phyloP scores from a whole-genome alignment of 2,329 filamentous ascomycete genomes.

The Paraphaeosphaeria minitans region DNA sequence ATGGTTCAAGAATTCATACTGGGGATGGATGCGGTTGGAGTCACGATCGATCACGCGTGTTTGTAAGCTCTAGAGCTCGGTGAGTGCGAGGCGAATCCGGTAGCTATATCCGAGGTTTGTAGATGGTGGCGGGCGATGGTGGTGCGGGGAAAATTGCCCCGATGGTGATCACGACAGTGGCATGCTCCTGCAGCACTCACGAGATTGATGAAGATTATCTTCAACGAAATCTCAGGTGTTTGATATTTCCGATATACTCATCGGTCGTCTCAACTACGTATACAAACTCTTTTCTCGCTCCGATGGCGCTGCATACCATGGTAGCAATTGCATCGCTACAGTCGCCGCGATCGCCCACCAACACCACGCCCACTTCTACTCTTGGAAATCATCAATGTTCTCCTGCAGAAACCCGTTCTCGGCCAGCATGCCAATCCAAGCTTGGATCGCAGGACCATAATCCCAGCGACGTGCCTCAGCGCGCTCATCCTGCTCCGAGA shows the following conservation, averaged over 20 bases:
- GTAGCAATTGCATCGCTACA: neutral
- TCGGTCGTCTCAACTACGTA: neutral
- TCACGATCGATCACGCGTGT: neutral
- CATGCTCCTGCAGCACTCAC: no score
- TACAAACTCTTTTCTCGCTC: neutral
- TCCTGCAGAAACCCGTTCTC: slow-evolving; percentile 64
- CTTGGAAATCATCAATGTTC: slow-evolving; percentile 22
- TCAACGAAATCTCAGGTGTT: neutral
- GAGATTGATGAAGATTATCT: neutral
- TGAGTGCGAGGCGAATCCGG: neutral
- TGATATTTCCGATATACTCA: neutral
- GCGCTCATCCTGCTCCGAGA: slow-evolving; percentile 59
- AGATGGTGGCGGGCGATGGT: neutral
- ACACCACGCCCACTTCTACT: neutral
- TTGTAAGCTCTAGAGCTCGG: neutral
- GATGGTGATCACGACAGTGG: no score
- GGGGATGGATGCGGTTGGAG: neutral
- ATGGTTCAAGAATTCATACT: neutral
- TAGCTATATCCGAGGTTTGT: neutral
- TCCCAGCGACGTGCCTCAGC: slow-evolving; percentile 66
- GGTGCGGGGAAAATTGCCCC: neutral
- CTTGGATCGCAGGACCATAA: slow-evolving; percentile 70
- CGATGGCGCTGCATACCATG: neutral
- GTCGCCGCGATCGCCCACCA: neutral
- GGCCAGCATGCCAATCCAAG: slow-evolving; percentile 72